phyloP scores from a whole-genome alignment of 208 protist species.

The Leishmania mexicana region DNA sequence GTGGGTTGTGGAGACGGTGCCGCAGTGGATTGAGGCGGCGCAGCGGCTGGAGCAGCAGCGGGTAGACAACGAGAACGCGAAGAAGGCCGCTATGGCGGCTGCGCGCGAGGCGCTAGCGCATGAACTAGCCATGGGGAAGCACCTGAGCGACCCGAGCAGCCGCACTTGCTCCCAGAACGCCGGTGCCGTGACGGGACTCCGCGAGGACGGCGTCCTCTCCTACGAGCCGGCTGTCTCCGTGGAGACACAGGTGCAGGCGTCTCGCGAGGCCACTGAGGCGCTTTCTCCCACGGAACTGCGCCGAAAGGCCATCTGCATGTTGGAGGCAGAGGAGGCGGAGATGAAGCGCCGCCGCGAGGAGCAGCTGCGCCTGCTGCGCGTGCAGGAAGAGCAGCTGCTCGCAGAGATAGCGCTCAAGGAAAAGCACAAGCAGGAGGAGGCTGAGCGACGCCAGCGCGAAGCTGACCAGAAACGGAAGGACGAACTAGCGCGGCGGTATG shows the following conservation, averaged over 20 bases:
- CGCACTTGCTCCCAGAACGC: not conserved
- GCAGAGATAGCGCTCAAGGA: slow-evolving; percentile 43
- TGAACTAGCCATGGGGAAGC: slow-evolving; percentile 46
- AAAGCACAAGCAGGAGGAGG: slow-evolving; percentile 62
- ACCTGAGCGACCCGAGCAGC: slow-evolving; percentile 2
- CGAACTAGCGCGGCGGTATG: slow-evolving; percentile 36
- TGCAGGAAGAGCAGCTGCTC: slow-evolving; percentile 40
- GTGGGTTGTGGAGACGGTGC: slow-evolving; percentile 58
- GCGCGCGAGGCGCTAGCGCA: slow-evolving; percentile 60
- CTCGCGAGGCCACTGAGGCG: not conserved
- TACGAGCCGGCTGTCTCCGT: slow-evolving; percentile 30
- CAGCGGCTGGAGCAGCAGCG: slow-evolving; percentile 35
- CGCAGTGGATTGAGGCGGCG: slow-evolving; percentile 65
- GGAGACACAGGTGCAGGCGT: slow-evolving; percentile 9
- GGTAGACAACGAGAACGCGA: slow-evolving; percentile 33
- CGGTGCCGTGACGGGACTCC: not conserved
- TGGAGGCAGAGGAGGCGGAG: slow-evolving; percentile 64
- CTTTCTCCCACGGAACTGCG: slow-evolving; percentile 42
- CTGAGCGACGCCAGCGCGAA: slow-evolving; percentile 39
- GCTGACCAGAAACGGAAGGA: slow-evolving; percentile 39
- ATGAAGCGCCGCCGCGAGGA: slow-evolving; percentile 43
- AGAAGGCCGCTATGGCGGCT: slow-evolving; percentile 51
- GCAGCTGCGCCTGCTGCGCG: slow-evolving; percentile 35
- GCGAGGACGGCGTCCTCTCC: slow-evolving; percentile 27
- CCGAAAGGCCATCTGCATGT: slow-evolving; percentile 71